These are phyloP conservation scores for Bonnemaisonia californica DNA, from an alignment of 31 red algal genomes.

Conservation along the genomic window DNA sequence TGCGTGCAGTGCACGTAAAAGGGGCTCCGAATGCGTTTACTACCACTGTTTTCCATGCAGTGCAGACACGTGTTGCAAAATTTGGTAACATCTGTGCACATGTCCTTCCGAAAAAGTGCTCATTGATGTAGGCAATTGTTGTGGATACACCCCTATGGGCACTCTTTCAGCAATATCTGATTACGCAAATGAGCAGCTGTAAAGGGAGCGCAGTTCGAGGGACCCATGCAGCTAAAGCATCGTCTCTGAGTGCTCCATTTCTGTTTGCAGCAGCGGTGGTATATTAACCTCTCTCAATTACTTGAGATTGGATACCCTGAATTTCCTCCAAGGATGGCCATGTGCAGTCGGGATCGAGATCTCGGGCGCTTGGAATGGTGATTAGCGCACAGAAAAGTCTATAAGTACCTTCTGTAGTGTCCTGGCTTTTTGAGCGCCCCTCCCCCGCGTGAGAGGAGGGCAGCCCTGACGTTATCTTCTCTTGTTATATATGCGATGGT, in stretches of 20 bases:
- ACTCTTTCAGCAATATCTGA: constrained; percentile 13
- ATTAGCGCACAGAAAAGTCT: not conserved
- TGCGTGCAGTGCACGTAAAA: constrained; percentile 16
- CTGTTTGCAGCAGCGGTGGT: not conserved
- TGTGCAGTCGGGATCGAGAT: not conserved
- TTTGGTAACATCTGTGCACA: not conserved
- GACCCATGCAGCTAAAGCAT: not conserved
- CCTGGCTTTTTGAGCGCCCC: not conserved
- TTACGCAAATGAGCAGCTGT: constrained; percentile 28
- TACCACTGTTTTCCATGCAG: not conserved
- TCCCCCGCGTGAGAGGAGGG: constrained; percentile 11
- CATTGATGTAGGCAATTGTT: not conserved
- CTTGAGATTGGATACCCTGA: not conserved
- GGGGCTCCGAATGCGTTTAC: constrained; percentile 3
- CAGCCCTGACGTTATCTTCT: constrained; percentile 32
- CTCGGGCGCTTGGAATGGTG: not conserved
- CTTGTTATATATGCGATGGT: constrained; percentile 20
- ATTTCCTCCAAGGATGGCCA: not conserved
- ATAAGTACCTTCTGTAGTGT: not conserved
- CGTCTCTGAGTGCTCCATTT: not conserved
- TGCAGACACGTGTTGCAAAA: constrained; percentile 16
- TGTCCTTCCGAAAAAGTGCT: constrained; percentile 9
- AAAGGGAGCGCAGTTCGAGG: not conserved
- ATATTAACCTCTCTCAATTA: not conserved
- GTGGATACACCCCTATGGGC: constrained; percentile 1